Base-by-base conservation (phyloP, 2,329 filamentous ascomycete genomes). In the Neonectria faginata region DNA sequence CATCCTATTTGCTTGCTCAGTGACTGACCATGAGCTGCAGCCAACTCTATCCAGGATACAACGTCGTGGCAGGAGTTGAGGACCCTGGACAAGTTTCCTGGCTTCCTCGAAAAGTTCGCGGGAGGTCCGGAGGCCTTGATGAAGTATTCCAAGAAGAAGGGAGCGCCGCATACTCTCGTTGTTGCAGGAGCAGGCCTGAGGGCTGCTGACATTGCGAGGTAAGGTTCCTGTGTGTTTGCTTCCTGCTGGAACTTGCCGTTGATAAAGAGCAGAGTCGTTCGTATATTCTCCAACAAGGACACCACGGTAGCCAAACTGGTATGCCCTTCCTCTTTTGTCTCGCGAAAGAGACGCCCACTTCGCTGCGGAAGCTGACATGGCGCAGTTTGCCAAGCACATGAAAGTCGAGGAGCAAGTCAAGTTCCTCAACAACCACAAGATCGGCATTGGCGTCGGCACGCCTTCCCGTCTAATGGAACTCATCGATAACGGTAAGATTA, bases 301-400 rank as follows among this genome's bases (percentile, higher is more conserved):
- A 89, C 86, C 54, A 86, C 88, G 50, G 90, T 99, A 2, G 92
- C 92, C 2, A 99, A 99, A 79, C 83, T 99, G 74, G 86, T 88
- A 76, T 67, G 81, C 72, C 9, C 18, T 36, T 8, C 4, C 25
- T 2, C 14, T 44, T 1, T 7, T 16, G 3, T 20, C 22, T 2
- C 18, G 3, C 7, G 7, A 7, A 2, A 20, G 8, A 31, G 57
- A n/a, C 3, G 14, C 8, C n/a, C 16, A 29, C n/a, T 18, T 9
- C 25, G 5, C 27, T 12, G 25, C 47, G 47, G 47, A 27, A 44
- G 62, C 52, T 62, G 12, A 41, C 50, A 12, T 27, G 20, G 14
- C 33, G 3, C 57, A 88, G 76, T 99, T 99, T 79, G 95, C 96
- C 33, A 99, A 99, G 79, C 96, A 99, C 78, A 97, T 99, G 83